phyloP scores from a whole-genome alignment of 2,329 filamentous ascomycete genomes.

The Ascochyta pisi region DNA sequence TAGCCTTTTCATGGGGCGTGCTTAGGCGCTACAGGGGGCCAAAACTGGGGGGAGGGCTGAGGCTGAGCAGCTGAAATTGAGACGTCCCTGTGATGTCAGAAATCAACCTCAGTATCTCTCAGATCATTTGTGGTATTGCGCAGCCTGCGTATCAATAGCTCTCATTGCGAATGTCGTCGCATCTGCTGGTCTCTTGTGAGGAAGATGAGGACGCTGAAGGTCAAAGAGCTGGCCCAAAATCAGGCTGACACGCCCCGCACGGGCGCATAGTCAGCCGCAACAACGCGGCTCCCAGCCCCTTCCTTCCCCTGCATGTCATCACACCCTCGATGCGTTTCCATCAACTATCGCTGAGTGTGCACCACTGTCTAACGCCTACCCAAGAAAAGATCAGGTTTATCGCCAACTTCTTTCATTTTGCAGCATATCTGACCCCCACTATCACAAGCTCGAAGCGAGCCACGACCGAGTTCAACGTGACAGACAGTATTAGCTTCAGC shows the following conservation, averaged over 20 bases:
- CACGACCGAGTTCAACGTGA: neutral
- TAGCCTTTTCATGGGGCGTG: neutral
- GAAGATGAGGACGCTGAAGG: neutral
- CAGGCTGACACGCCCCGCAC: neutral
- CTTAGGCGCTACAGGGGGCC: slow-evolving; percentile 8
- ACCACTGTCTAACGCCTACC: too few relatives aligned
- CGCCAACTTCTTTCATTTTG: too few relatives aligned
- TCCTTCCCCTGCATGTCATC: slow-evolving; percentile 1
- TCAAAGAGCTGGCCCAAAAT: neutral
- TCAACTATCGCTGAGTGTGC: too few relatives aligned
- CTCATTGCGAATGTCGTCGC: too few relatives aligned
- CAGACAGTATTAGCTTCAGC: neutral
- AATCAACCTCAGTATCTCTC: neutral
- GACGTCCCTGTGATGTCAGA: slow-evolving; percentile 1
- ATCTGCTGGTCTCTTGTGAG: too few relatives aligned
- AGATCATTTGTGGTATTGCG: neutral
- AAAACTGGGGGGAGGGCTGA: neutral
- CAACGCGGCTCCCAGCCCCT: neutral
- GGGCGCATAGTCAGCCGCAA: slow-evolving; percentile 4
- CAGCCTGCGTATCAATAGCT: too few relatives aligned
- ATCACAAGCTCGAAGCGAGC: neutral
- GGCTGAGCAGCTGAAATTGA: slow-evolving; percentile 1
- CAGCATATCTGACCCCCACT: neutral
- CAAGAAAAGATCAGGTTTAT: too few relatives aligned
- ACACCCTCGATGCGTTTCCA: neutral